Percentiles rank a stretch among this genome's conserved stretches.
Conservation (phyloP, 2,329 filamentous ascomycete species). For the Colletotrichum euphorbiae region DNA sequence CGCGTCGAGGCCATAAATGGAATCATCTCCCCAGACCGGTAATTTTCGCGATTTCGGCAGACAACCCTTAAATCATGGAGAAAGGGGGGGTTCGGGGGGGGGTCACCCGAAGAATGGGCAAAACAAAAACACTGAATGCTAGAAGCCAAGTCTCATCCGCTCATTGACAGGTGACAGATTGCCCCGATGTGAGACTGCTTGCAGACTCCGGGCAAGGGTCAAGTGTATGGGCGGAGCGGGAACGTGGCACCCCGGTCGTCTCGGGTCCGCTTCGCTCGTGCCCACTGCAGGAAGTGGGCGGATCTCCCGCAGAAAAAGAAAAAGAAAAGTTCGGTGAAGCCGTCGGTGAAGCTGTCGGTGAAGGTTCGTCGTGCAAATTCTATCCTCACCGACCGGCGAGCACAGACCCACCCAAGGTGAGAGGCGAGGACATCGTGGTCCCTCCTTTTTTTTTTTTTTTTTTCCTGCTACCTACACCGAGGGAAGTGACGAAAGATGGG, state of each 20-base stretch:
- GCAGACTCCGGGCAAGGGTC: too few species aligned
- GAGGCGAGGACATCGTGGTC: not conserved
- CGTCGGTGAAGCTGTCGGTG: not conserved
- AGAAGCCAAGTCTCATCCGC: not conserved
- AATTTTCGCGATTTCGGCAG: slow-evolving; percentile 18
- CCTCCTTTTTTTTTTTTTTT: too few species aligned
- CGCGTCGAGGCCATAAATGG: slow-evolving; percentile 3
- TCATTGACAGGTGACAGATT: slow-evolving; percentile 5
- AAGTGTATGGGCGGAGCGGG: too few species aligned
- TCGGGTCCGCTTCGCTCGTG: too few species aligned
- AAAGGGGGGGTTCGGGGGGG: too few species aligned
- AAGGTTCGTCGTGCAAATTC: not conserved
- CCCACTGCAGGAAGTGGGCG: too few species aligned
- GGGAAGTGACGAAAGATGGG: not conserved
- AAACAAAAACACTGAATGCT: not conserved
- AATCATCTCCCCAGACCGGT: not conserved
- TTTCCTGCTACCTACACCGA: too few species aligned
- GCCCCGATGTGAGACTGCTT: not conserved
- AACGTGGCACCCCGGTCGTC: too few species aligned
- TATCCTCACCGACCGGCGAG: not conserved
- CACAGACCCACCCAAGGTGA: not conserved
- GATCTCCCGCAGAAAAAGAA: not conserved
- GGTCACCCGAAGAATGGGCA: too few species aligned
- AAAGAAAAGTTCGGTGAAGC: not conserved
- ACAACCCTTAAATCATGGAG: too few species aligned